These are phyloP conservation scores for Penicillium diatomitis DNA, from an alignment of 495 filamentous ascomycete genomes.

Conservation along the genomic window DNA sequence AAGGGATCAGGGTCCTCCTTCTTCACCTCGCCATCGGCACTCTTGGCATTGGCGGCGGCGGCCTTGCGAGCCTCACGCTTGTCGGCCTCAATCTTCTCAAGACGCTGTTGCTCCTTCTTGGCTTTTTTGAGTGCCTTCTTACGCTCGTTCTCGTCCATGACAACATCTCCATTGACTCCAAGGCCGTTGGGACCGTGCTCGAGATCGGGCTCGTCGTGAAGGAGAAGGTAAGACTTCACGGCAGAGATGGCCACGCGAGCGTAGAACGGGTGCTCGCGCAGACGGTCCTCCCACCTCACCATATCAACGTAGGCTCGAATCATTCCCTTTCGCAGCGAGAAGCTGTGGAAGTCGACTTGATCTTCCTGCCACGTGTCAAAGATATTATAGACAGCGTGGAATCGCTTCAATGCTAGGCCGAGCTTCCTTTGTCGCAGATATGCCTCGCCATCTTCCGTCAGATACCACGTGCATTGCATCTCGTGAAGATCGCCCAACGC, in stretches of 20 bases:
- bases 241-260: constrained; percentile 76
- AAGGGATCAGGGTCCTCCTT: constrained; percentile 85
- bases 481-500: constrained; percentile 86
- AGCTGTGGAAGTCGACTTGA: constrained; percentile 97
- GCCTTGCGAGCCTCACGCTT: constrained; percentile 55
- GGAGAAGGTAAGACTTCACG: constrained; percentile 66
- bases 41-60: constrained; percentile 40
- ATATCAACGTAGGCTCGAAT: constrained; percentile 92
- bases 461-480: constrained; percentile 98
- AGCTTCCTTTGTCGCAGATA: constrained; percentile 76
- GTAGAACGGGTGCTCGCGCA: constrained; percentile 91
- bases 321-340: constrained; percentile 90
- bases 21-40: constrained; percentile 46
- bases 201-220: constrained; percentile 69
- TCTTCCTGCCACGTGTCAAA: constrained; percentile 98
- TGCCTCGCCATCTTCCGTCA: constrained; percentile 90
- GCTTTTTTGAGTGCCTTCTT: constrained; percentile 97
- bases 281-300: constrained; percentile 87
- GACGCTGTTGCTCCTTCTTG: constrained; percentile 78
- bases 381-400: constrained; percentile 76
- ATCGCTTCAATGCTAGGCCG: constrained; percentile 83
- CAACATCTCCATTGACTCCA: constrained; percentile 46
- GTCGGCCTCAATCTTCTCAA: constrained; percentile 71
- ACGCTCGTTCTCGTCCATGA: constrained; percentile 54
- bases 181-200: constrained; percentile 45